These are phyloP conservation scores for Colletotrichum agaves DNA, from an alignment of 2,329 filamentous ascomycete genomes.

Conservation along the genomic window DNA sequence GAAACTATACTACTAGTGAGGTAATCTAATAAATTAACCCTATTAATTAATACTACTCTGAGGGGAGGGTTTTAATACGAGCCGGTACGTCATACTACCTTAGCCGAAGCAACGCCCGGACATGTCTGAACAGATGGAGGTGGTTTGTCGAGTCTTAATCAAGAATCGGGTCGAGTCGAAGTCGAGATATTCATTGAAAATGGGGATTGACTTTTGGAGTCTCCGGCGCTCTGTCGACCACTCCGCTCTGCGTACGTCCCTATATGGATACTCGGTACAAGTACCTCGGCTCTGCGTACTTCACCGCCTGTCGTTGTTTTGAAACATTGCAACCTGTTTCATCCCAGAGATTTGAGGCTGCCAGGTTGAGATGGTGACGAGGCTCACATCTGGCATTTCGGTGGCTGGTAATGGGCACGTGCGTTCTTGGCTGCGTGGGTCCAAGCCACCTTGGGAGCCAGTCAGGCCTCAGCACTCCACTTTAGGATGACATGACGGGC, in stretches of 20 bases:
- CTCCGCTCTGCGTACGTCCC: not conserved
- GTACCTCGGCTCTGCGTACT: not conserved
- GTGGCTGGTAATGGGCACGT: constrained; percentile 35
- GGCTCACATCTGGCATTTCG: constrained; percentile 7
- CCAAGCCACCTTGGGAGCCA: constrained; percentile 26
- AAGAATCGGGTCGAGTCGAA: not conserved
- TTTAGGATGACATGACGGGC: constrained; percentile 35
- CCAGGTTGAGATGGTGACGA: constrained; percentile 4
- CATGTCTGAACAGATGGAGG: not conserved
- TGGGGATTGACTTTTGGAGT: not conserved
- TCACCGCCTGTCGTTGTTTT: constrained; percentile 32
- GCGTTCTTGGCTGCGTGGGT: constrained; percentile 21
- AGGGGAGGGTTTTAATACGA: constrained; percentile 9
- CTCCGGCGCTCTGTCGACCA: not conserved
- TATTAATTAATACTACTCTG: too few relatives aligned
- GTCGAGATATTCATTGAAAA: not conserved
- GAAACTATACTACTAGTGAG: too few relatives aligned
- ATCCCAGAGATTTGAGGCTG: constrained; percentile 17
- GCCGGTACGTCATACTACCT: constrained; percentile 1
- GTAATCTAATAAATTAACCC: too few relatives aligned
- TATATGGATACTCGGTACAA: too few relatives aligned
- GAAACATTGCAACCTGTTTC: constrained; percentile 36
- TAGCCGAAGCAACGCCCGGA: constrained; percentile 7
- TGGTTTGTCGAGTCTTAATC: not conserved
- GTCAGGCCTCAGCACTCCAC: constrained; percentile 15